These are phyloP conservation scores for Ustilago cynodontis DNA, from an alignment of 1,284 basidiomycete species.

Conservation along the genomic window DNA sequence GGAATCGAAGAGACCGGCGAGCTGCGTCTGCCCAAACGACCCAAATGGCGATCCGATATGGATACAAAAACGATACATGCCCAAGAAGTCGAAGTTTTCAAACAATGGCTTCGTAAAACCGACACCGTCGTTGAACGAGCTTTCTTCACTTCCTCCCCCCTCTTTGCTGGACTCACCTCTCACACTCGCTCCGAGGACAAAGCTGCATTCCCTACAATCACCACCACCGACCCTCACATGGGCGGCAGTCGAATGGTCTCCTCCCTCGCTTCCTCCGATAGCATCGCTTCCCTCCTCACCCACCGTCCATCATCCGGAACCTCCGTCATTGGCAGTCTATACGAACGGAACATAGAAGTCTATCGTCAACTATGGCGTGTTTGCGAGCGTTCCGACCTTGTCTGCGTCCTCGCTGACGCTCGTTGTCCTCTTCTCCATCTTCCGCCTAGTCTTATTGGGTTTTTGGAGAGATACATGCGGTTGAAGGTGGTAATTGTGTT, in stretches of 20 bases:
- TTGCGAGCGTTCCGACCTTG: slow-evolving; percentile 77
- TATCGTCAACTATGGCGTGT: slow-evolving; percentile 63
- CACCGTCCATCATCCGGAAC: slow-evolving; percentile 70
- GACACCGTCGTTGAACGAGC: slow-evolving; percentile 50
- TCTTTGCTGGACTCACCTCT: slow-evolving; percentile 35
- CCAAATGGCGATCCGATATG: slow-evolving; percentile 55
- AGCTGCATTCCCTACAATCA: slow-evolving; percentile 30
- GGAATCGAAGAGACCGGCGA: slow-evolving; percentile 41
- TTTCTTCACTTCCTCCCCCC: slow-evolving; percentile 52
- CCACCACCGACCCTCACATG: slow-evolving; percentile 16
- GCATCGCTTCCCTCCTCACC: slow-evolving; percentile 24
- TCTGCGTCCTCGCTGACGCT: slow-evolving; percentile 86
- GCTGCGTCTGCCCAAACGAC: slow-evolving; percentile 54
- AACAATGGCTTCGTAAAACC: slow-evolving; percentile 54
- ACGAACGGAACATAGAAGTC: slow-evolving; percentile 61
- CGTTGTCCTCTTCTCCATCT: slow-evolving; percentile 80
- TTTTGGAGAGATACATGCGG: slow-evolving; percentile 72
- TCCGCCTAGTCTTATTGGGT: slow-evolving; percentile 73
- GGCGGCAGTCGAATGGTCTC: slow-evolving; percentile 47
- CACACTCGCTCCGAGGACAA: slow-evolving; percentile 40
- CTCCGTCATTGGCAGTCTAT: slow-evolving; percentile 76
- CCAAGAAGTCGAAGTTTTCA: slow-evolving; percentile 56
- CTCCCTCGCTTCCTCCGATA: slow-evolving; percentile 30
- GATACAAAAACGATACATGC: slow-evolving; percentile 55
- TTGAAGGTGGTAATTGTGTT: slow-evolving; percentile 71